phyloP scores from a whole-genome alignment of 176 grass and related monocot species.

The Melocanna baccifera region DNA sequence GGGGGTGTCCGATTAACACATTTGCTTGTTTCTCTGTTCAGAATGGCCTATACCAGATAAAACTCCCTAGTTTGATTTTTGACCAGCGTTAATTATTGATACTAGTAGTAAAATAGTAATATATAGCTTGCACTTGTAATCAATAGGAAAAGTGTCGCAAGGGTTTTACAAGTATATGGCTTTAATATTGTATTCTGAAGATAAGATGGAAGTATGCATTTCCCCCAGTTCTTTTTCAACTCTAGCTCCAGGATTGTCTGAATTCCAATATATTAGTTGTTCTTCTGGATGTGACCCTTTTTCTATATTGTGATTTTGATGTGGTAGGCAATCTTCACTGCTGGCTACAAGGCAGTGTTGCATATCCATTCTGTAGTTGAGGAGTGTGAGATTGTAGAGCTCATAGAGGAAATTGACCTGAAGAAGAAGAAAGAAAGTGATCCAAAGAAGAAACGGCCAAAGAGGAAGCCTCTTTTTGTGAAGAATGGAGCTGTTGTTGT shows the following conservation, averaged over 20 bases:
- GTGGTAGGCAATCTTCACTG: conserved; percentile 67
- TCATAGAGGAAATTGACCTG: conserved; percentile 63
- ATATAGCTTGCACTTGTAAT: neutral
- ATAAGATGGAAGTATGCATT: neutral
- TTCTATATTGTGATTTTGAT: neutral
- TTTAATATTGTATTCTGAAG: neutral
- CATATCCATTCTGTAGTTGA: conserved; percentile 67
- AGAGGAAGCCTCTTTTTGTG: conserved; percentile 66
- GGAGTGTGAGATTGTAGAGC: conserved; percentile 75
- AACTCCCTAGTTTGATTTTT: neutral
- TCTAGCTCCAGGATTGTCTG: neutral
- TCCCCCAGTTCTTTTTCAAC: neutral
- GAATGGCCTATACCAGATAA: neutral
- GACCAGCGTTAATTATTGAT: neutral
- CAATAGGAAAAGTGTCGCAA: neutral
- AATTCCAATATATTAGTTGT: neutral
- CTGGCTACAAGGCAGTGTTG: conserved; percentile 64
- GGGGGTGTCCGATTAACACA: neutral
- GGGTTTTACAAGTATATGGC: neutral
- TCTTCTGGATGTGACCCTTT: neutral
- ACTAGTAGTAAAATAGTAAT: neutral
- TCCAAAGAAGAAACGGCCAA: conserved; percentile 54
- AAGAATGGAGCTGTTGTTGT: conserved; percentile 81
- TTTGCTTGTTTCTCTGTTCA: neutral
- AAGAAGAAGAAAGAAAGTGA: conserved; percentile 64